Base-by-base conservation (phyloP, 441 rosid genomes). In the Gossypium aridum region DNA sequence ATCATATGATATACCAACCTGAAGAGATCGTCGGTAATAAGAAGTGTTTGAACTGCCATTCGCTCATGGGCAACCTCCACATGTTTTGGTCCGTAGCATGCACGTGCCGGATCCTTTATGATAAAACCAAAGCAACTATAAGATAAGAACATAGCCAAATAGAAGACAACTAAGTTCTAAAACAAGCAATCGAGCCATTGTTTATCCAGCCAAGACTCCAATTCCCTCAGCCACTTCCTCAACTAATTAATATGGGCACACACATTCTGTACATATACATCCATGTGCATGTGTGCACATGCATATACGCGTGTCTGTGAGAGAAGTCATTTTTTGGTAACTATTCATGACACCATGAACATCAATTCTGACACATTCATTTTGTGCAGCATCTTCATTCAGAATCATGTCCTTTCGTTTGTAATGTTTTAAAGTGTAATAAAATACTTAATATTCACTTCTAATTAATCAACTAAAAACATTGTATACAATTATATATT, bases 1-100 rank as follows among this genome's bases (percentile, higher is more conserved):
- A 31, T 54, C 37, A 51, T 10, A 31, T 39, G 22, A 67, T 60
- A 67, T 56, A 74, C 85, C 71, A 71, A 95, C 98, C 99, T 93
- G 91, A 93, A 96, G 55, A 96, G 91, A 72, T 92, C 96, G n/a
- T 93, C 99, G 3, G 99, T 93, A 65, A 96, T 80, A 63, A 96
- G 97, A 74, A 96, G 98, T 22, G 93, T 92, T 80, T 93, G 99
- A 73, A 96, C 82, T 17, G 99, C 99, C 95, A 93, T 81, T 80
- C 94, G 88, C 57, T 96, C 99, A 80, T 96, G 90, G 68, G 98
- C 99, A 75, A 96, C 89, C 84, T 93, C 97, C 25, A 96, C 99
- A 59, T 96, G 99, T 85, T 93, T 96, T 71, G 98, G 97, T 64
- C 99, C 99, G 66, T 93, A 92, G 83, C 99, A 96, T 74, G 98